These are phyloP conservation scores for Coprinellus micaceus DNA, from an alignment of 768 basidiomycete species.

Conservation along the genomic window DNA sequence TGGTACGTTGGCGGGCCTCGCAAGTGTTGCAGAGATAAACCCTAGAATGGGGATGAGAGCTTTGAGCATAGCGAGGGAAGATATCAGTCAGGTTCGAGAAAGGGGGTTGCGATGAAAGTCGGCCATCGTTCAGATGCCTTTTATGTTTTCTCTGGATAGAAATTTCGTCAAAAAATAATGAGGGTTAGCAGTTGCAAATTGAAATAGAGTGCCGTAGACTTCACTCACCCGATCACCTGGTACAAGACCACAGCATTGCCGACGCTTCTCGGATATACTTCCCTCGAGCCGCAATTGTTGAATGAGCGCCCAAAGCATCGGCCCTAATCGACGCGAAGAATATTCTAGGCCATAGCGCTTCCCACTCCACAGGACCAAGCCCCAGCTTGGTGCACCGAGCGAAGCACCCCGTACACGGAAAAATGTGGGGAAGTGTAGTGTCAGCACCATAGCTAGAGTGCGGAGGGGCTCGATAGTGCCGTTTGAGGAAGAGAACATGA, in stretches of 20 bases:
- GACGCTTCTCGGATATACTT: too few species aligned
- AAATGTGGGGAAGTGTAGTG: neutral
- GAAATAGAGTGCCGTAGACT: too few species aligned
- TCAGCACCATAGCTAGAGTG: too few species aligned
- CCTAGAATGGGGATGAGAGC: neutral
- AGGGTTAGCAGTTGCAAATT: too few species aligned
- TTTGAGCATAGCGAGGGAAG: neutral
- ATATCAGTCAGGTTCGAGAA: neutral
- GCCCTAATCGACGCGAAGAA: neutral
- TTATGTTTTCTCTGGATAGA: too few species aligned
- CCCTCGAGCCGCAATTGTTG: too few species aligned
- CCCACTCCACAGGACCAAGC: neutral
- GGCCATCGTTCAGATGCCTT: neutral
- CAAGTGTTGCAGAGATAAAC: neutral
- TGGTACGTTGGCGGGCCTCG: neutral
- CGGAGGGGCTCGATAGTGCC: too few species aligned
- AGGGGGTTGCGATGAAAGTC: neutral
- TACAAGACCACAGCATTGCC: too few species aligned
- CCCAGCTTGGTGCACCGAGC: neutral
- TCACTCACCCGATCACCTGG: too few species aligned
- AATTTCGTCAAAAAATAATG: too few species aligned
- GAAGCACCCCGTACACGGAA: neutral
- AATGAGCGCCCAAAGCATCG: neutral
- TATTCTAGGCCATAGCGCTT: neutral
- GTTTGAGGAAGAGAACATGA: too few species aligned